A percentile compares a stretch with the other conserved stretches of the same genome.
These are phyloP conservation scores for Clonostachys rosea DNA, from an alignment of 2,329 filamentous ascomycete species.

Conservation along the genomic window DNA sequence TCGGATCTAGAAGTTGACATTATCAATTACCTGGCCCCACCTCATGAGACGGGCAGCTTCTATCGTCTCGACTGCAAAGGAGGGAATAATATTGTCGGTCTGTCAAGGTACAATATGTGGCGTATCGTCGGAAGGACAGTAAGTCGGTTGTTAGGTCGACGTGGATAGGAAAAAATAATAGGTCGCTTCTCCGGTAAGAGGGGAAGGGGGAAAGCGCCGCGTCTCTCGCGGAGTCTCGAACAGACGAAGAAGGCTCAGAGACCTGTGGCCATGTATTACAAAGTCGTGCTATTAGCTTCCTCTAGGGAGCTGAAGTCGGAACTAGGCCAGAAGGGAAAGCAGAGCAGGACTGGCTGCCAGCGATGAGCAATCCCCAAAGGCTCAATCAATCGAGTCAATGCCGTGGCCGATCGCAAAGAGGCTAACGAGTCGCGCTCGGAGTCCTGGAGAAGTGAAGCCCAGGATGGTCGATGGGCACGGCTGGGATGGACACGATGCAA, in stretches of 20 bases:
- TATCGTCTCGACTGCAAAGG: too few species aligned
- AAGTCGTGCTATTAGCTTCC: too few species aligned
- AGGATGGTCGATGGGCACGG: not conserved
- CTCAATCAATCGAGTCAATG: too few species aligned
- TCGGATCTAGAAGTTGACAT: slow-evolving; percentile 88
- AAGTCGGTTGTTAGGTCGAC: not conserved
- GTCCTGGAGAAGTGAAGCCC: not conserved
- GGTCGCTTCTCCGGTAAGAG: not conserved
- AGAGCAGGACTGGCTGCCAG: too few species aligned
- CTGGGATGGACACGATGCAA: not conserved
- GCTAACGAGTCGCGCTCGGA: not conserved
- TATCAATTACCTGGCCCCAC: slow-evolving; percentile 70
- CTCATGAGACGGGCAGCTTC: slow-evolving; percentile 30
- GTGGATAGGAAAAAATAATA: not conserved
- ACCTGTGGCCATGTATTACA: too few species aligned
- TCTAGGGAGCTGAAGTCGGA: too few species aligned
- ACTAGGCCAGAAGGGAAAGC: too few species aligned
- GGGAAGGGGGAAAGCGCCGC: not conserved
- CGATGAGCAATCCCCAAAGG: too few species aligned
- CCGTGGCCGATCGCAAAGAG: not conserved
- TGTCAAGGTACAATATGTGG: not conserved
- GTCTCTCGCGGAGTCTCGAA: too few species aligned
- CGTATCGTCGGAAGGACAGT: not conserved
- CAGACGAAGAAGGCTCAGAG: too few species aligned
- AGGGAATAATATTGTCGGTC: not conserved